phyloP scores from a whole-genome alignment of 106 monocot species.

The Xerophyta viscosa region DNA sequence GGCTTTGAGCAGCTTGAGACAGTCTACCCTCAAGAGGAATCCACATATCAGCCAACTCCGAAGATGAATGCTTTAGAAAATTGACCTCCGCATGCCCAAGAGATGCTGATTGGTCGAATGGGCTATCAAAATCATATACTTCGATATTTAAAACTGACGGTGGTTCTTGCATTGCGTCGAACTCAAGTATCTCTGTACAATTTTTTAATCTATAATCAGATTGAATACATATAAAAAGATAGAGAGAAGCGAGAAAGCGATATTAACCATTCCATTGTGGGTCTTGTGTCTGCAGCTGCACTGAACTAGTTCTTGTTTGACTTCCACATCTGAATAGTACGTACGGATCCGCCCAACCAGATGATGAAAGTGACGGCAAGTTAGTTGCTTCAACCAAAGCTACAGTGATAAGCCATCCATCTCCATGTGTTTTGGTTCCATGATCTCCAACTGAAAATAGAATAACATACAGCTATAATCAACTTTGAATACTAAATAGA shows the following conservation, averaged over 20 bases:
- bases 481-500: too few relatives aligned
- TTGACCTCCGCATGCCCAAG: slow-evolving; percentile 65
- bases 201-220: not conserved
- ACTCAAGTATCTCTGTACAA: slow-evolving; percentile 64
- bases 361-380: slow-evolving; percentile 22
- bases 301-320: slow-evolving; percentile 57
- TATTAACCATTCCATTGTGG: slow-evolving; percentile 74
- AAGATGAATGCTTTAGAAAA: slow-evolving; percentile 37
- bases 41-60: slow-evolving; percentile 65
- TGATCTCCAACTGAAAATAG: slow-evolving; percentile 49
- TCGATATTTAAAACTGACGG: slow-evolving; percentile 56
- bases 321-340: slow-evolving; percentile 62
- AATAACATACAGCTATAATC: too few relatives aligned
- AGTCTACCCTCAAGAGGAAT: slow-evolving; percentile 50
- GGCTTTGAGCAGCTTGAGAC: slow-evolving; percentile 29
- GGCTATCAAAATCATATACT: slow-evolving; percentile 57
- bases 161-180: slow-evolving; percentile 69
- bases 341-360: slow-evolving; percentile 45
- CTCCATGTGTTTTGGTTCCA: slow-evolving; percentile 45
- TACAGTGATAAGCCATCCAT: slow-evolving; percentile 69
- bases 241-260: not conserved
- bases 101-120: slow-evolving; percentile 34
- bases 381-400: slow-evolving; percentile 55
- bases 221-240: not conserved
- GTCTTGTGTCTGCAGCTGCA: slow-evolving; percentile 56